Evolutionary conservation across 1,284 basidiomycete species (phyloP), one percentile per base, ranked within the genome.

Genomic region (Cryptococcus maquisensis): DNA sequence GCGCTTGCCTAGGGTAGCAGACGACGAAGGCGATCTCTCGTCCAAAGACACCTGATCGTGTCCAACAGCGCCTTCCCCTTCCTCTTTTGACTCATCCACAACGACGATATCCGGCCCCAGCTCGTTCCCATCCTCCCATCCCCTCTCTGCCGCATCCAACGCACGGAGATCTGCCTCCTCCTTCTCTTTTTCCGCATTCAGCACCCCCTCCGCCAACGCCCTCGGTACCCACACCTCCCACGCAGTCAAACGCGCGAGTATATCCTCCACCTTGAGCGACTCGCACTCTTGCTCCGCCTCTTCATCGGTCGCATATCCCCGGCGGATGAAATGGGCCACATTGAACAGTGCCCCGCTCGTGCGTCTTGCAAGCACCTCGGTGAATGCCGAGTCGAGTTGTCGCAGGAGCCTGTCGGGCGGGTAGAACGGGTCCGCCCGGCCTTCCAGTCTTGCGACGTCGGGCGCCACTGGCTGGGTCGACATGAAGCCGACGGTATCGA

Each of bases 351-450:
- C 37, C 2, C 12, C 8, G 6, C 18, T 6, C 2, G 52, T 21
- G 16, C 41, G 39, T 4, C 3, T 20, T 4, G 23, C 21, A 3
- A 61, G 44, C 26, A 51, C 46, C 20, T 42, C 36, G 9, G 23
- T 26, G 35, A 53, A 61, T 2, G 42, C 37, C 21, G 21, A 37
- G 18, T 61, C 60, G n/a, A 61, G 36, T 18, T 38, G 24, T 3
- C 36, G 12, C 18, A 61, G 36, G 13, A 61, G 39, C 9, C 20
- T 9, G 3, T 46, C 23, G 5, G 56, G 60, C 6, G 60, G 56
- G 26, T 58, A 28, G 39, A 61, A 61, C 8, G 59, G 52, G 36
- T 61, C 56, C 3, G n/a, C n/a, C 24, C 23, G 43, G 20, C 21
- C 9, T 9, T 44, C 24, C 16, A 24, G 16, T 10, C 18, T 26